phyloP scores from a whole-genome alignment of 192 early-diverging fungal genomes.

The Chytriomyces confervae region DNA sequence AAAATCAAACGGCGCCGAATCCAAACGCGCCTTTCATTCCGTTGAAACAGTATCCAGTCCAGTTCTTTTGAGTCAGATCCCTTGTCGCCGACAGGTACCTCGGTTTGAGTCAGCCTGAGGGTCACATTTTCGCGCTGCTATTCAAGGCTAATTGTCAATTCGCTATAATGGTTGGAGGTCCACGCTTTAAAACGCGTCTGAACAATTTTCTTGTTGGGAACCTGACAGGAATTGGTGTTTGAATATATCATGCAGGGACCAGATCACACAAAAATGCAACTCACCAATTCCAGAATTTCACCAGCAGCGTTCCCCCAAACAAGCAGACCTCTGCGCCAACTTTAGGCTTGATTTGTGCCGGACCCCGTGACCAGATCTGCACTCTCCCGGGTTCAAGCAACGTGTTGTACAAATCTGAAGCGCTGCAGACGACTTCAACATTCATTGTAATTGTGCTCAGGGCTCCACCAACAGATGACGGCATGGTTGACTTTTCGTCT shows the following conservation, averaged over 20 bases:
- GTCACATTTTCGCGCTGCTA: constrained; percentile 70
- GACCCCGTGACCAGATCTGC: constrained; percentile 78
- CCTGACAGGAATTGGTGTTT: constrained; percentile 29
- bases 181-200: constrained; percentile 80
- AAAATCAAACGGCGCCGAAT: constrained; percentile 31
- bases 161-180: constrained; percentile 84
- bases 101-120: constrained; percentile 77
- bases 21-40: constrained; percentile 90
- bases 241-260: constrained; percentile 34
- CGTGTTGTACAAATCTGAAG: constrained; percentile 77
- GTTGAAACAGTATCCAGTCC: constrained; percentile 92
- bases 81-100: constrained; percentile 87
- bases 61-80: constrained; percentile 83
- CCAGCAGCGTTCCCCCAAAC: constrained; percentile 94
- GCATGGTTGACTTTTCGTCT: constrained; percentile 4
- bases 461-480: constrained; percentile 35
- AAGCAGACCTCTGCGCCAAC: constrained; percentile 73
- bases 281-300: constrained; percentile 70
- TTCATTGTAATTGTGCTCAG: constrained; percentile 70
- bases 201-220: constrained; percentile 74
- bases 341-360: constrained; percentile 65
- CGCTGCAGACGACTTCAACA: constrained; percentile 83
- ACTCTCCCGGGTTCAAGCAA: constrained; percentile 79
- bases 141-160: constrained; percentile 76
- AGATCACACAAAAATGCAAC: background rate